Evolutionary conservation across 1,284 basidiomycete genomes (phyloP), one percentile per base, ranked within the genome.

Genomic region (Gymnopus androsaceus): DNA sequence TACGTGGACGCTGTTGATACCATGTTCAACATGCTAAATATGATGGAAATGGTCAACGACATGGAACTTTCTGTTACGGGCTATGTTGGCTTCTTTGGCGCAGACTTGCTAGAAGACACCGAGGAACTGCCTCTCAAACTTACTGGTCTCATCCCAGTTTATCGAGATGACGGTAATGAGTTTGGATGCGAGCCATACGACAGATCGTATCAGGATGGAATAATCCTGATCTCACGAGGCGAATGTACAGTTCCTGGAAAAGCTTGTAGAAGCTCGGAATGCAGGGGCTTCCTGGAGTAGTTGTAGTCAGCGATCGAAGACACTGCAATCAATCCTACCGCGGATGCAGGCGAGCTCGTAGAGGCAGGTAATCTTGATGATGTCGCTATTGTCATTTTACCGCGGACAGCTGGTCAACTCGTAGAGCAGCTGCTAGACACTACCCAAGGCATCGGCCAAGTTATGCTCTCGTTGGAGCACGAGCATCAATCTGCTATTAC

Each of bases 221-320:
- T 84, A 1, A 64, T 90, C 27, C 67, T 91, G 7, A 75, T 85
- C 5, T 71, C 74, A 52, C 80, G 92, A 45, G 93, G 93, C 15
- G 80, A 78, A 12, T 96, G 93, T 68, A 87, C 90, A 2, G n/a
- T 95, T 95, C 72, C 67, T 92, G 17, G 82, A 91, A 64, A 96
- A 95, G 72, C 76, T 94, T 11, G 51, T 83, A 15, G 62, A 76
- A 50, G 92, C 91, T 4, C 77, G 79, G 37, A 69, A 73, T 14
- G 87, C 84, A 1, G 87, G 84, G 6, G 92, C 91, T 8, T 81
- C n/a, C 80, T 1, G 92, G 92, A 1, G 81, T 92, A 9, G 70
- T 95, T 27, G 83, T 94, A 28, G 71, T 89, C 60, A 86, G 81
- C 64, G 76, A 86, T n/a, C 59, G 80, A 83, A 36, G 82, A 90